Base-by-base conservation (phyloP, 2,329 filamentous ascomycete genomes). In the Acrocalymma vagum region DNA sequence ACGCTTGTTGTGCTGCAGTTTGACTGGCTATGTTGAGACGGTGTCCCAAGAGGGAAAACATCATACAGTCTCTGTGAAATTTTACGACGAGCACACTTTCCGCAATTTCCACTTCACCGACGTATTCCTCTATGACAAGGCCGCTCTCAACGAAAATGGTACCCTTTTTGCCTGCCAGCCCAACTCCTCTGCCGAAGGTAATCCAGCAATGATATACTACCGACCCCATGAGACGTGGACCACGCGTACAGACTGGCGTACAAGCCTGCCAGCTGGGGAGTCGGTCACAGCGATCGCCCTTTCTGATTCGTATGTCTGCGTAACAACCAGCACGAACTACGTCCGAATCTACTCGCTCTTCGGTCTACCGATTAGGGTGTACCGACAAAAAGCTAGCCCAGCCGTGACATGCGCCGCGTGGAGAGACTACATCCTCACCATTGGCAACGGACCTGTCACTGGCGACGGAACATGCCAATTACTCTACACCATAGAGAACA, bases 71-170 rank as follows among this genome's bases (percentile, higher is more conserved):
- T 96, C 92, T 0, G 92, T 97, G 2, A 94, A 97, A 61, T 99
- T 99, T 67, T 96, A 97, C 67, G 95, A 99, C 68, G 87, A 91
- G 43, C 91, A 95, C 55, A 85, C 88, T 44, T 88, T 96, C 66
- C 83, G 93, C 31, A 91, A 97, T 67, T 96, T 96, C 60, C 94
- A 97, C 73, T 97, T 99, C 67, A 97, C 92, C 9, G 94, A 99
- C 65, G 93, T 91, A 1, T 96, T 91, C 65, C 79, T 91, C 4
- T 97, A 97, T 71, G 94, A 99, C 72, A 96, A 96, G 70, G 93
- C 94, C 14, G 97, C 93, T 61, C 77, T 99, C 5, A 78, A 89
- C 56, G 88, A 95, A 42, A 85, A 89, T 40, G 93, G 94, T 11
- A 81, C 90, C 1, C 78, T 96, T 1, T 96, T 96, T 64, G 88